These are phyloP conservation scores for Zoysia matrella DNA, from an alignment of 202 grass and related monocot species.

Conservation along the genomic window DNA sequence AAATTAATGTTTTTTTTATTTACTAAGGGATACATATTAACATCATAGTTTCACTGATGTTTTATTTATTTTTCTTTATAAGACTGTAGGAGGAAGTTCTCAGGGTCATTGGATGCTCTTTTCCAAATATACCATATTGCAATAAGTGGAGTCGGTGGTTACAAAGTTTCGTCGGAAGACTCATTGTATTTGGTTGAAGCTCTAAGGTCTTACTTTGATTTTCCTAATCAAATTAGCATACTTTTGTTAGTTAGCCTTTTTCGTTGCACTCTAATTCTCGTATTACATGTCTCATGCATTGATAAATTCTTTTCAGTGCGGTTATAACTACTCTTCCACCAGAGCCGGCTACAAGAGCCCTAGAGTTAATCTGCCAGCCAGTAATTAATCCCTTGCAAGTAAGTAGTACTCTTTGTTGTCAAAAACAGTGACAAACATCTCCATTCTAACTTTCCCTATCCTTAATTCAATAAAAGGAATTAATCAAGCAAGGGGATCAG, in stretches of 20 bases:
- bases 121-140: slow-evolving; percentile 97
- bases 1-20: slow-evolving; percentile 11
- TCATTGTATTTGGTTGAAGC: slow-evolving; percentile 99
- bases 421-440: slow-evolving; percentile 11
- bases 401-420: slow-evolving; percentile 33
- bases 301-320: slow-evolving; percentile 53
- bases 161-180: slow-evolving; percentile 98
- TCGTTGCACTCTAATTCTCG: slow-evolving; percentile 23
- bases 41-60: background rate
- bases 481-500: slow-evolving; percentile 81
- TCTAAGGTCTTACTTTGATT: slow-evolving; percentile 67
- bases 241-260: slow-evolving; percentile 40
- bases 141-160: slow-evolving; percentile 94
- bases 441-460: slow-evolving; percentile 35
- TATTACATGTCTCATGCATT: slow-evolving; percentile 36
- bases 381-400: slow-evolving; percentile 85
- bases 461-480: slow-evolving; percentile 59
- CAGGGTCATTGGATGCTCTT: slow-evolving; percentile 85
- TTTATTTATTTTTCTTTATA: slow-evolving; percentile 29
- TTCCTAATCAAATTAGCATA: slow-evolving; percentile 22
- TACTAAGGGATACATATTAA: slow-evolving; percentile 11
- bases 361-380: slow-evolving; percentile 92
- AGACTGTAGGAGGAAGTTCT: slow-evolving; percentile 93
- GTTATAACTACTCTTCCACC: slow-evolving; percentile 79
- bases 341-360: slow-evolving; percentile 80